These are phyloP conservation scores for Metschnikowia cubensis DNA, from an alignment of 805 yeast genomes.

Conservation along the genomic window DNA sequence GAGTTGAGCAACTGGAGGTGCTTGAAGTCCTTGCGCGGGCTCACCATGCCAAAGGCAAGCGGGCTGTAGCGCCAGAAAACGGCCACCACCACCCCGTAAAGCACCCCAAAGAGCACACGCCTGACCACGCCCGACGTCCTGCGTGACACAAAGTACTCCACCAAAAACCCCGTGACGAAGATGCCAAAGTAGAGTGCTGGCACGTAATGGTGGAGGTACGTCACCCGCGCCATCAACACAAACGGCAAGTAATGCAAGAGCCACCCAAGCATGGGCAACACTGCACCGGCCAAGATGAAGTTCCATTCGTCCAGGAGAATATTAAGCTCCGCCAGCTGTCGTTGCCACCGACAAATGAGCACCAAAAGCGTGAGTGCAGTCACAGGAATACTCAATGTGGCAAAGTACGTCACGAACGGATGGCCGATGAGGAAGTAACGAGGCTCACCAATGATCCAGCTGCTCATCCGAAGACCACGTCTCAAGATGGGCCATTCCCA, in stretches of 20 bases:
- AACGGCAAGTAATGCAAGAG: constrained; percentile 39
- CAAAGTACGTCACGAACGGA: constrained; percentile 69
- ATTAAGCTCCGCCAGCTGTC: constrained; percentile 24
- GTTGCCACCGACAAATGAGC: constrained; percentile 26
- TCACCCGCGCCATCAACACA: constrained; percentile 41
- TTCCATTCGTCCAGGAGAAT: constrained; percentile 28
- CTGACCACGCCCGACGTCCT: constrained; percentile 14
- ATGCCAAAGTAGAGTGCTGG: constrained; percentile 40
- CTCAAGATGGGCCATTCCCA: constrained; percentile 90
- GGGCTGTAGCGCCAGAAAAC: constrained; percentile 15
- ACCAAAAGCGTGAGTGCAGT: constrained; percentile 21
- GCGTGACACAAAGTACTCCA: constrained; percentile 21
- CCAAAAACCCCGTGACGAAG: constrained; percentile 20
- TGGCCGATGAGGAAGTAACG: constrained; percentile 63
- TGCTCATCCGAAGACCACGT: constrained; percentile 71
- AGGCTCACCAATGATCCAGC: constrained; percentile 57
- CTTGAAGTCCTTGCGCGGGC: constrained; percentile 5
- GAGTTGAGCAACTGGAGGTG: constrained; percentile 10
- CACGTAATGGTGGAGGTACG: constrained; percentile 42
- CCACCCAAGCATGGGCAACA: constrained; percentile 40
- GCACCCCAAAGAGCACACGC: constrained; percentile 3
- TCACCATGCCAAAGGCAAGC: constrained; percentile 17
- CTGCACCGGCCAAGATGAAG: constrained; percentile 25
- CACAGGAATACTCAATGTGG: constrained; percentile 25
- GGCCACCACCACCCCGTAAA: constrained; percentile 12